These are phyloP conservation scores for Gossypium davidsonii DNA, from an alignment of 441 rosid genomes.

Conservation along the genomic window DNA sequence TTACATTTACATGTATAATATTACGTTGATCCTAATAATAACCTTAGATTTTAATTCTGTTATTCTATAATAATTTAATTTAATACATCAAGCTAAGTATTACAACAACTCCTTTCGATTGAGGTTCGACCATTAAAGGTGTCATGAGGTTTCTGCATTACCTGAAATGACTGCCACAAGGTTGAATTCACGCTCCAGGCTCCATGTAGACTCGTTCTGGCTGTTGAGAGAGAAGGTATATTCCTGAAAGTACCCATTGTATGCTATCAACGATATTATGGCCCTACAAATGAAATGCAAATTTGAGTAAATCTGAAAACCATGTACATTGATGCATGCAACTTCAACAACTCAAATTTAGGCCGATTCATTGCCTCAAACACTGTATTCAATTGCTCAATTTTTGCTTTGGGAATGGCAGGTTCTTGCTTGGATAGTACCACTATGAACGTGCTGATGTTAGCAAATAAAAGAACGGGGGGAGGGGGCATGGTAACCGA, in stretches of 20 bases:
- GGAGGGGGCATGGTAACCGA: background rate
- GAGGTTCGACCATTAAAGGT: background rate
- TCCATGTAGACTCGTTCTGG: conserved; percentile 56
- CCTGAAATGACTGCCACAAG: conserved; percentile 31
- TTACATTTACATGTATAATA: no score
- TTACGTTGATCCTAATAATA: no score
- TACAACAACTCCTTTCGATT: background rate
- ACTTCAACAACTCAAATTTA: background rate
- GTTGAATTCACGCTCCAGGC: conserved; percentile 63
- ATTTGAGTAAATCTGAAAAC: conserved; percentile 3
- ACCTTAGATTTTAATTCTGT: background rate
- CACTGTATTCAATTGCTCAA: background rate
- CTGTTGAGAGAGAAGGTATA: conserved; percentile 44
- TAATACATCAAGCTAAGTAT: background rate
- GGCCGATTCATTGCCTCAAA: background rate
- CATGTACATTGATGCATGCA: background rate
- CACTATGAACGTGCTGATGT: background rate
- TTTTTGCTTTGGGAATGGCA: background rate
- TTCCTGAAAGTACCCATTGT: conserved; percentile 73
- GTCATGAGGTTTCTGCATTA: conserved; percentile 1
- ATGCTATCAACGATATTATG: conserved; percentile 52
- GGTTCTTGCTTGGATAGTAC: background rate
- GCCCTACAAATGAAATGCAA: conserved; percentile 38
- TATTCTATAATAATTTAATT: background rate
- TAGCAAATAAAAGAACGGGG: background rate